Evolutionary conservation across 768 basidiomycete genomes (phyloP), one percentile per base, ranked within the genome.

Genomic region (Agaricus sinodeliciosus): DNA sequence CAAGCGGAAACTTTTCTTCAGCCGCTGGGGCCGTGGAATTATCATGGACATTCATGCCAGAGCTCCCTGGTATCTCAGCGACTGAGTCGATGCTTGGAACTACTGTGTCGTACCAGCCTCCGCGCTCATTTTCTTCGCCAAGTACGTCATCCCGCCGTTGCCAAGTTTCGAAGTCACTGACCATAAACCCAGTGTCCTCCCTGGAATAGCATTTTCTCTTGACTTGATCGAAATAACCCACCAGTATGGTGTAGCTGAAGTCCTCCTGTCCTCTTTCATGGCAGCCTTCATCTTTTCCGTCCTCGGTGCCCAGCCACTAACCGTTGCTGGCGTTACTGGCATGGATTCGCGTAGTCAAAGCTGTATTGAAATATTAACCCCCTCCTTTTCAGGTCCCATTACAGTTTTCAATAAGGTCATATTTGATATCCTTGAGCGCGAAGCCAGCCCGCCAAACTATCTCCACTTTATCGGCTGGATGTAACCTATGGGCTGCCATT

Each of bases 11-110:
- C 13, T 37, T 31, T 72, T 67, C 69, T 18, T 73, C 53, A 59
- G 56, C 58, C 64, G 54, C 3, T 57, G 79, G 28, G 81, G 80
- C 1, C 62, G 71, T 3, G 93, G 93, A 6, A 89, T 94, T 59
- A 54, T 74, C 15, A 69, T 72, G 35, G 94, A 96, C 67, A 72
- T 95, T 13, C 73, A 69, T 43, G 74, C 85, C 1, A 77, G 94
- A 39, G 69, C 73, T 1, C 91, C 92, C 0, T 94, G 81, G 75
- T 97, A 95, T 65, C 54, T 73, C 31, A 85, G 81, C 50, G 92
- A 96, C 69, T 97, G 94, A 94, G 81, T 73, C 9, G 90, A 94
- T 65, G 92, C 88, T 5, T 92, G 87, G 83, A 90, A 90, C 63
- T 95, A 95, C 67, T 75, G 94, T 46, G 90, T 95, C 6, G 61